Conservation (phyloP, 225 moss, liverwort and hornwort genomes). For the Lunularia cruciata region DNA sequence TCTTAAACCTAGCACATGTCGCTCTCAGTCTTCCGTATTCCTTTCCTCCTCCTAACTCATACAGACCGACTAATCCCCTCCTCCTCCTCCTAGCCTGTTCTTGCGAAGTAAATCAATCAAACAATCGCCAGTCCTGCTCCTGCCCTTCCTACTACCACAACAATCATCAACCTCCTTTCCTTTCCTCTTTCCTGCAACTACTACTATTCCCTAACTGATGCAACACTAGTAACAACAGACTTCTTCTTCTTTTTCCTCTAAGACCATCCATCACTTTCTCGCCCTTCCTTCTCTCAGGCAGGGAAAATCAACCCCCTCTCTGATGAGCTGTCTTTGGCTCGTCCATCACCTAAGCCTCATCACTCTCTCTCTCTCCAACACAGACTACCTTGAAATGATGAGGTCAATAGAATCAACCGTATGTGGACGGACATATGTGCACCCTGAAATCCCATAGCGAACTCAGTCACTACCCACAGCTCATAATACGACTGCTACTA, state of each 20-base stretch:
- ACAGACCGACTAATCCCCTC: too few relatives aligned
- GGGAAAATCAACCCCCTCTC: neutral
- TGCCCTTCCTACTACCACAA: neutral
- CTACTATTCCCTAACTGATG: neutral
- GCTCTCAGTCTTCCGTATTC: neutral
- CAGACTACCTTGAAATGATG: conserved; percentile 2
- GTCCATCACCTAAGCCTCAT: neutral
- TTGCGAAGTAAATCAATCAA: neutral
- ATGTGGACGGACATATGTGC: neutral
- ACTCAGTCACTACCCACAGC: too few relatives aligned
- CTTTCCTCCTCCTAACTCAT: neutral
- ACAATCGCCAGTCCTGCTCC: neutral
- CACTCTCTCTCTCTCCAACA: neutral
- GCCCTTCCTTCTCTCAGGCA: conserved; percentile 5
- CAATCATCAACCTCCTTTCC: neutral
- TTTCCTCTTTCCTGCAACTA: conserved; percentile 11
- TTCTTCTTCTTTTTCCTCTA: conserved; percentile 1
- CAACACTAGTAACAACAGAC: conserved; percentile 1
- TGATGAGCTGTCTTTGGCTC: conserved; percentile 12
- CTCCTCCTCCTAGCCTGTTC: neutral
- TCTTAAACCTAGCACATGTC: neutral
- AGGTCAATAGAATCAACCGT: neutral
- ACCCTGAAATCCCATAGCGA: neutral
- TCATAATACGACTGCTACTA: too few relatives aligned
- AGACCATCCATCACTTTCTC: conserved; percentile 5